A percentile compares a stretch with the other conserved stretches of the same genome.
These are phyloP conservation scores for Saccharomycopsis fermentans DNA, from an alignment of 805 yeast genomes.

Conservation along the genomic window DNA sequence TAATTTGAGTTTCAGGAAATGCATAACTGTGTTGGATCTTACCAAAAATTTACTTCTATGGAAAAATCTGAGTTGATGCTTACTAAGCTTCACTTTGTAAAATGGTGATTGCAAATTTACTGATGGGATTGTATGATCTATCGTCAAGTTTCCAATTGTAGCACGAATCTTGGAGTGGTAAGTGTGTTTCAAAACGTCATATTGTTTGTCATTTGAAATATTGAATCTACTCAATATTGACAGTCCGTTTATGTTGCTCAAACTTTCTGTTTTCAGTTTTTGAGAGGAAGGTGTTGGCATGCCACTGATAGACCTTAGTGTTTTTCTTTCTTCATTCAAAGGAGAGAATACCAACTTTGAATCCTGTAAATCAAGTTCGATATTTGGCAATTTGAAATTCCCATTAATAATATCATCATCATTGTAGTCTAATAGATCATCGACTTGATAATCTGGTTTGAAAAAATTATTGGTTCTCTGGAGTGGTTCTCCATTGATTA, in stretches of 20 bases:
- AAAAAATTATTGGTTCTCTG: neutral
- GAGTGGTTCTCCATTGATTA: neutral
- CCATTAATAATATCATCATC: neutral
- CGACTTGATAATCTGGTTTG: neutral
- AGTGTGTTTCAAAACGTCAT: slow-evolving; percentile 71
- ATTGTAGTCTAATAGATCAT: neutral
- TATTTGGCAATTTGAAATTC: slow-evolving; percentile 15
- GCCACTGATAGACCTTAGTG: slow-evolving; percentile 18
- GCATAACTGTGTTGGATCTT: slow-evolving; percentile 67
- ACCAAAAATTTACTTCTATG: slow-evolving; percentile 72
- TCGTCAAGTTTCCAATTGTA: slow-evolving; percentile 79
- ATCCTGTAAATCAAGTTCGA: slow-evolving; percentile 78
- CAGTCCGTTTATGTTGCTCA: slow-evolving; percentile 1
- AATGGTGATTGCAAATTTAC: slow-evolving; percentile 79
- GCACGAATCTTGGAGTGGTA: slow-evolving; percentile 88
- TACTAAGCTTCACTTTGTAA: slow-evolving; percentile 67
- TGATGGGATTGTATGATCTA: slow-evolving; percentile 90
- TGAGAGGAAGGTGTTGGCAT: slow-evolving; percentile 46
- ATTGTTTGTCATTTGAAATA: slow-evolving; percentile 80
- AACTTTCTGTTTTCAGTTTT: slow-evolving; percentile 20
- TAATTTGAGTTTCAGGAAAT: slow-evolving; percentile 61
- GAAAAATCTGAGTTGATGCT: slow-evolving; percentile 60
- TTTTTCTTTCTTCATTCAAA: neutral
- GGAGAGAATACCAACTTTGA: slow-evolving; percentile 55
- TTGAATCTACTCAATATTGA: slow-evolving; percentile 54